A percentile compares a stretch with the other conserved stretches of the same genome.
Conservation (phyloP, 441 rosid species). For the Iberis amara region DNA sequence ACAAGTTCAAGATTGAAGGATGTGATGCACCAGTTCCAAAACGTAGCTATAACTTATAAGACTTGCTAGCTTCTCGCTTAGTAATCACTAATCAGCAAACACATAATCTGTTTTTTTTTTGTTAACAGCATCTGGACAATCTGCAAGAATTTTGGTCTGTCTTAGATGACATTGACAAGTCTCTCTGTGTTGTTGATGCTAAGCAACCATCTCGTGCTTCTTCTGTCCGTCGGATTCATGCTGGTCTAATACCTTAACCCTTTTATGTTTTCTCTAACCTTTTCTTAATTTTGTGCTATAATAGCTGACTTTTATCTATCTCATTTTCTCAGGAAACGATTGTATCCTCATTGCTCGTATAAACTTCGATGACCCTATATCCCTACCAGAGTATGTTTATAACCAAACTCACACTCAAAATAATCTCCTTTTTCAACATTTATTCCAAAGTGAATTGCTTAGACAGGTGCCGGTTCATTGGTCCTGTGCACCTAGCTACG, state of each 20-base stretch:
- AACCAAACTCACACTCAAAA: slow-evolving; percentile 10
- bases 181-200: slow-evolving; percentile 45
- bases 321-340: slow-evolving; percentile 41
- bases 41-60: slow-evolving; percentile 38
- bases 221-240: slow-evolving; percentile 40
- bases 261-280: background rate
- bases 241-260: slow-evolving; percentile 37
- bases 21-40: slow-evolving; percentile 51
- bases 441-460: slow-evolving; percentile 18
- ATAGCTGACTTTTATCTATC: background rate
- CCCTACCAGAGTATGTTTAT: slow-evolving; percentile 60
- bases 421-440: background rate
- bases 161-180: slow-evolving; percentile 64
- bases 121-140: slow-evolving; percentile 51
- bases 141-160: slow-evolving; percentile 70
- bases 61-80: slow-evolving; percentile 15
- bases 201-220: slow-evolving; percentile 45
- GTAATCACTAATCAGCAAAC: slow-evolving; percentile 10
- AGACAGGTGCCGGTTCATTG: slow-evolving; percentile 59
- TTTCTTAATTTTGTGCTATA: slow-evolving; percentile 6
- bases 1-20: slow-evolving; percentile 55
- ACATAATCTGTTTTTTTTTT: background rate
- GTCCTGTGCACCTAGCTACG: slow-evolving; percentile 30
- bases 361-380: slow-evolving; percentile 44
- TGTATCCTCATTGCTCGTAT: slow-evolving; percentile 45